These are phyloP conservation scores for Cyclanthera cordifolia DNA, from an alignment of 306 rosid species.

Conservation along the genomic window DNA sequence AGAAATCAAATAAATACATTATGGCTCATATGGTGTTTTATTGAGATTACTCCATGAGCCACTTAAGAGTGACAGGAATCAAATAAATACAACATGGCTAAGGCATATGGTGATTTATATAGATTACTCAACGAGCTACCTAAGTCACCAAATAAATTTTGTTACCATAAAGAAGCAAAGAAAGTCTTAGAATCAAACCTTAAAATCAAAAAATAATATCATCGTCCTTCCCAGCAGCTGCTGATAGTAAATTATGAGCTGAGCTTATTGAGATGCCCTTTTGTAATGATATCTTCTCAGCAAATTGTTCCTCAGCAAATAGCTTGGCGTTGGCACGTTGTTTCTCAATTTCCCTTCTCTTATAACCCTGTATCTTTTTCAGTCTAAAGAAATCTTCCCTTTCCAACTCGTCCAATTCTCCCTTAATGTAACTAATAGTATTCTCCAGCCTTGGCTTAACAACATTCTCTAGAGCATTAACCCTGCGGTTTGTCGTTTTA, in stretches of 20 bases:
- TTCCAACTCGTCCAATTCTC: slow-evolving; percentile 83
- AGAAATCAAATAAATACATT: slow-evolving; percentile 4
- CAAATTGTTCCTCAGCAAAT: slow-evolving; percentile 43
- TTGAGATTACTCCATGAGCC: slow-evolving; percentile 4
- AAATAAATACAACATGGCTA: slow-evolving; percentile 3
- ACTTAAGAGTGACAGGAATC: slow-evolving; percentile 1
- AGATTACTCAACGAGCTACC: slow-evolving; percentile 3
- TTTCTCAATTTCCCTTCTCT: slow-evolving; percentile 72
- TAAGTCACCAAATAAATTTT: background rate
- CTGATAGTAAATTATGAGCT: slow-evolving; percentile 52
- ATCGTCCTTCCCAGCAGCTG: slow-evolving; percentile 41
- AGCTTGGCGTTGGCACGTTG: slow-evolving; percentile 37
- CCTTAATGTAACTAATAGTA: slow-evolving; percentile 76
- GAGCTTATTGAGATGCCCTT: slow-evolving; percentile 42
- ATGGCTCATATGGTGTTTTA: background rate
- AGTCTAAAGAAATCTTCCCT: slow-evolving; percentile 94
- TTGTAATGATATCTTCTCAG: slow-evolving; percentile 38
- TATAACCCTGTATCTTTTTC: slow-evolving; percentile 84
- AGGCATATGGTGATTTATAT: background rate
- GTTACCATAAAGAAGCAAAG: background rate
- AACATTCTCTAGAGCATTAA: slow-evolving; percentile 81
- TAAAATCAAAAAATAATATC: slow-evolving; percentile 65
- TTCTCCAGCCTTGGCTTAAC: slow-evolving; percentile 85
- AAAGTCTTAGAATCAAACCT: slow-evolving; percentile 2
- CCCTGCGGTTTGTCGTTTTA: slow-evolving; percentile 90